A percentile compares a stretch with the other conserved stretches of the same genome.
Evolutionary conservation across 441 rosid species (phyloP).

Genomic region (Bruguiera hainesii): DNA sequence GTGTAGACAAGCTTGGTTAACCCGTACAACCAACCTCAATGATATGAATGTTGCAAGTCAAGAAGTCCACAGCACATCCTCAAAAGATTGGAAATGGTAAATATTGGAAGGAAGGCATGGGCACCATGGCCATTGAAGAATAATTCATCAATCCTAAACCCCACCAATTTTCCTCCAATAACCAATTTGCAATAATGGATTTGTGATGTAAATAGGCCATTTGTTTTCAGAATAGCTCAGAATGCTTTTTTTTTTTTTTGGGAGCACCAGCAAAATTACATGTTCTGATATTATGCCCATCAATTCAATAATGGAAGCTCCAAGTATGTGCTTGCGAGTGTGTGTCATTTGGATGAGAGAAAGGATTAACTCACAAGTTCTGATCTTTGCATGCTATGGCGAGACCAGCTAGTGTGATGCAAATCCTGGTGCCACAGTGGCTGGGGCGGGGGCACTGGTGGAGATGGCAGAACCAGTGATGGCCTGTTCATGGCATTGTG

Average conservation of each 20-base stretch:
- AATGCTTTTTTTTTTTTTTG: no score
- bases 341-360: background rate
- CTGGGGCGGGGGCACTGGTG: conserved; percentile 91
- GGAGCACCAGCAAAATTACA: no score
- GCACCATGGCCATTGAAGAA: background rate
- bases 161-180: background rate
- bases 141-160: background rate
- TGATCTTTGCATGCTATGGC: conserved; percentile 81
- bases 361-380: conserved; percentile 60
- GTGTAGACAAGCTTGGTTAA: background rate
- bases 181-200: background rate
- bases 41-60: background rate
- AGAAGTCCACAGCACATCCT: background rate
- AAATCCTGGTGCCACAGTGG: conserved; percentile 94
- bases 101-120: background rate
- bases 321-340: no score
- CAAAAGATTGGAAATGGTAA: background rate
- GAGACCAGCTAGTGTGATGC: conserved; percentile 85
- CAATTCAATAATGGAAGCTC: no score
- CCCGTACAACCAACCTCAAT: background rate
- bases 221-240: no score
- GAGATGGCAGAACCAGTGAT: conserved; percentile 60
- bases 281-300: no score
- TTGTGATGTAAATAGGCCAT: background rate
- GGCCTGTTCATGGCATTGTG: conserved; percentile 49